These are phyloP conservation scores for Lactarius akahatsu DNA, from an alignment of 768 basidiomycete species.

Conservation along the genomic window DNA sequence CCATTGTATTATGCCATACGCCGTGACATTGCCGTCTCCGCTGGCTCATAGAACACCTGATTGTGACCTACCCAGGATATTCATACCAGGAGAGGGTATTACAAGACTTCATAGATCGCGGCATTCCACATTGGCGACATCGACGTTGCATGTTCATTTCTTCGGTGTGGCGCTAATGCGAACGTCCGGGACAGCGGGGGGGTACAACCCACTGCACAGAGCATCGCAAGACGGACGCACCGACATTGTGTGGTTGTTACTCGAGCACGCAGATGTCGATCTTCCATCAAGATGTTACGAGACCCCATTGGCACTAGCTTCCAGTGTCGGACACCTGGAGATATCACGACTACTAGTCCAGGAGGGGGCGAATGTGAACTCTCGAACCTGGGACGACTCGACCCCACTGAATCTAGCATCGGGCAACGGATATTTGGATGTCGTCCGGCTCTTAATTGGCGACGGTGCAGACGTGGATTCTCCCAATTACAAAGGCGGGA, in stretches of 20 bases:
- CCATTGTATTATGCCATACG: conserved; percentile 8
- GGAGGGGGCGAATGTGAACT: too few relatives aligned
- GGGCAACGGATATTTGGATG: too few relatives aligned
- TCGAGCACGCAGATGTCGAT: conserved; percentile 2
- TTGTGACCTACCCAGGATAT: background rate
- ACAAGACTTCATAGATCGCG: background rate
- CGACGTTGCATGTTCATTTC: background rate
- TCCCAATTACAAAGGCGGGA: too few relatives aligned
- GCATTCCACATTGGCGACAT: background rate
- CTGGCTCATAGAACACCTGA: background rate
- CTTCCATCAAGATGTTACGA: background rate
- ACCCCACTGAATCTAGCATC: too few relatives aligned
- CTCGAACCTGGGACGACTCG: too few relatives aligned
- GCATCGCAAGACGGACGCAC: background rate
- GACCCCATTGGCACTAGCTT: too few relatives aligned
- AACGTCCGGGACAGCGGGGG: background rate
- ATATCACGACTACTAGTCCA: too few relatives aligned
- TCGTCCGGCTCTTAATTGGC: too few relatives aligned
- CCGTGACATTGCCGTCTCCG: background rate
- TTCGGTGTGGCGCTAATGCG: background rate
- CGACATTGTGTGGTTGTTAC: background rate
- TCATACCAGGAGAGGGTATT: background rate
- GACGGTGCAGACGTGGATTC: too few relatives aligned
- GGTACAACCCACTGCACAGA: background rate
- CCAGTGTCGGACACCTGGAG: too few relatives aligned